These are phyloP conservation scores for Phytophthora uliginosa DNA, from an alignment of 352 stramenopile species.

Conservation along the genomic window DNA sequence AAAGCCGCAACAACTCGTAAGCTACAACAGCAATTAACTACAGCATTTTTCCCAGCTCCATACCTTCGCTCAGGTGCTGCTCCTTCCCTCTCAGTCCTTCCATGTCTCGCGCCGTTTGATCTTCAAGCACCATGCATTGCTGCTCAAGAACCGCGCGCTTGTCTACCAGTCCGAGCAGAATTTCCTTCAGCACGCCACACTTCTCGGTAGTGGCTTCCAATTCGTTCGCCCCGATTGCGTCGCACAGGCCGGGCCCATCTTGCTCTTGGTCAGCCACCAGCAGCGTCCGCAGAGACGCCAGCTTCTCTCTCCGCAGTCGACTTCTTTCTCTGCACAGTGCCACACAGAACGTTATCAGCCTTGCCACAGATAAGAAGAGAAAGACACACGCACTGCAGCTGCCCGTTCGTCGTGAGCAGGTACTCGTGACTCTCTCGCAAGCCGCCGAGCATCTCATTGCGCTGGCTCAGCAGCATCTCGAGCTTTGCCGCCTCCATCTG, in stretches of 20 bases:
- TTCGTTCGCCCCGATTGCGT: conserved; percentile 32
- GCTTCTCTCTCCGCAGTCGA: conserved; percentile 28
- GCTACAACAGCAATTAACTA: conserved; percentile 3
- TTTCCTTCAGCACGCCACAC: conserved; percentile 34
- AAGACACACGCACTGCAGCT: conserved; percentile 38
- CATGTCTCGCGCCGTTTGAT: conserved; percentile 16
- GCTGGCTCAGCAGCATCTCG: conserved; percentile 38
- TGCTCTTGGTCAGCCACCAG: conserved; percentile 19
- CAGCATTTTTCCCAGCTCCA: background rate
- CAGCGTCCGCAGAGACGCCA: conserved; percentile 26
- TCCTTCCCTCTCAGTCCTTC: conserved; percentile 18
- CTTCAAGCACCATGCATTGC: conserved; percentile 38
- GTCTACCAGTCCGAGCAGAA: conserved; percentile 32
- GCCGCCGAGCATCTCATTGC: conserved; percentile 44
- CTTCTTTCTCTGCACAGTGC: conserved; percentile 30
- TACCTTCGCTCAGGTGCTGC: conserved; percentile 38
- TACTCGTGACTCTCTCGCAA: conserved; percentile 49
- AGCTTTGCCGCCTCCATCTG: conserved; percentile 45
- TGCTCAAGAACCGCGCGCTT: conserved; percentile 37
- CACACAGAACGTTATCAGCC: background rate
- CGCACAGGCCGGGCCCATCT: background rate
- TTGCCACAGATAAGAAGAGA: background rate
- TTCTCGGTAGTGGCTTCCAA: conserved; percentile 40
- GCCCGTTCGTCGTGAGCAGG: conserved; percentile 53
- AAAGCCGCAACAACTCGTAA: conserved; percentile 2